Conservation (phyloP, 2,329 filamentous ascomycete genomes). For the Neofusicoccum ribis region DNA sequence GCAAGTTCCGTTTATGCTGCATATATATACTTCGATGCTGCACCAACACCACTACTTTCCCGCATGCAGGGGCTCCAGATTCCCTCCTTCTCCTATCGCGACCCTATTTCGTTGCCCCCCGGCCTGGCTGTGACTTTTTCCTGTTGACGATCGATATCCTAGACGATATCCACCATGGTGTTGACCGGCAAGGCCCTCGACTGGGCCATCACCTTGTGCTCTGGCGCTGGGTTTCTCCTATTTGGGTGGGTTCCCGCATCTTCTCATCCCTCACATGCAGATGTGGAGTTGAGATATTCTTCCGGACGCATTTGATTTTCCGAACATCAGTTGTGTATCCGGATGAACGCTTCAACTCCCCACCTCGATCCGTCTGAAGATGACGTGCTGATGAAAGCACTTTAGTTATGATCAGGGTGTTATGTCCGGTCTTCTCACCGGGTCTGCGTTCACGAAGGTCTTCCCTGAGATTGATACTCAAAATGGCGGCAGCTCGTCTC, state of each 20-base stretch:
- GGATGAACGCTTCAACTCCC: background rate
- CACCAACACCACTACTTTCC: background rate
- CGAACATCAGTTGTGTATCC: too few species aligned
- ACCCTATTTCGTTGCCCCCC: background rate
- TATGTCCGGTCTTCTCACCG: conserved; percentile 37
- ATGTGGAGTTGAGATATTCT: background rate
- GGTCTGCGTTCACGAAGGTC: conserved; percentile 27
- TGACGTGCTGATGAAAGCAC: background rate
- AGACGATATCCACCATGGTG: background rate
- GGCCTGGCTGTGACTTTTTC: background rate
- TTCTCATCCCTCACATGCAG: background rate
- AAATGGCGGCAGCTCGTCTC: conserved; percentile 46
- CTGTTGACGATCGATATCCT: background rate
- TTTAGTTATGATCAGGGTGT: conserved; percentile 43
- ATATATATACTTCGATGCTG: conserved; percentile 1
- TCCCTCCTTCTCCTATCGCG: background rate
- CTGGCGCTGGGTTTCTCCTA: conserved; percentile 17
- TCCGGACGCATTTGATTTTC: background rate
- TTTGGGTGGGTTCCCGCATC: conserved; percentile 3
- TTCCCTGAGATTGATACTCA: conserved; percentile 22
- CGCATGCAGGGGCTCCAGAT: background rate
- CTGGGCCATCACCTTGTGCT: conserved; percentile 18
- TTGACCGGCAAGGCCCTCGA: conserved; percentile 18
- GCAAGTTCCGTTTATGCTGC: background rate
- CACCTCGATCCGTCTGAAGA: background rate